Evolutionary conservation across 2,329 filamentous ascomycete genomes (phyloP), one percentile per base, ranked within the genome.

Genomic region (Penicillium oxalicum): DNA sequence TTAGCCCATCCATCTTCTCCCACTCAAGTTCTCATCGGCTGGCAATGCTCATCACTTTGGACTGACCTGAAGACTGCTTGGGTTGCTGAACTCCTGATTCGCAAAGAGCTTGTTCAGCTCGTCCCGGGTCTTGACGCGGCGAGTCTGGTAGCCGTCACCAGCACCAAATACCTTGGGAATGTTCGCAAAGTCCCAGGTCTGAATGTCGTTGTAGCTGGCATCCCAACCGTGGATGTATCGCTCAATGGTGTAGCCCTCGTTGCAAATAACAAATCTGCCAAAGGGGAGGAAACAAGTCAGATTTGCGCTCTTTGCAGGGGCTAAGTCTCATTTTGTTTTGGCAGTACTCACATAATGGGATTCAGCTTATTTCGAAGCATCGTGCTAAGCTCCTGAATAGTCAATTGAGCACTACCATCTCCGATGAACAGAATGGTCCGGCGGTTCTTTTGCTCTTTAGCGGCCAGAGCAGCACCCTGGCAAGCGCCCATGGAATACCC

Each of bases 231-330:
- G 89, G 61, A 95, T 94, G 66, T 82, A 87, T 28, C 90, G 82
- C 71, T 95, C 90, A 65, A 94, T 93, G 8, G 89, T 93, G 71
- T 87, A 95, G 9, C 90, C 90, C 36, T 91, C 82, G 66, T 94
- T 94, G 76, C 87, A 89, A 57, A 95, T 85, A 53, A 93, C 77
- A 66, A 95, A 91, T 53, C 66, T 68, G 27, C 6, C 12, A 8
- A 18, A 2, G 18, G 18, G 18, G 18, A 18, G 18, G 18, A 18
- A 18, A 2, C 2, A 18, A 18, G 18, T 18, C 18, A 18, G 18
- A 18, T 18, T 18, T 18, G 18, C 18, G 18, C 18, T 1, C 18
- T 18, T 18, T 18, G 18, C 18, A 18, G 18, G 2, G 18, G 2
- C 18, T 18, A 6, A 18, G 27, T 9, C 40, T 27, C 9, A 4